Percentiles rank a stretch among this genome's conserved stretches.
Evolutionary conservation across 495 filamentous ascomycete genomes (phyloP).

Genomic region (Cercophora scortea): DNA sequence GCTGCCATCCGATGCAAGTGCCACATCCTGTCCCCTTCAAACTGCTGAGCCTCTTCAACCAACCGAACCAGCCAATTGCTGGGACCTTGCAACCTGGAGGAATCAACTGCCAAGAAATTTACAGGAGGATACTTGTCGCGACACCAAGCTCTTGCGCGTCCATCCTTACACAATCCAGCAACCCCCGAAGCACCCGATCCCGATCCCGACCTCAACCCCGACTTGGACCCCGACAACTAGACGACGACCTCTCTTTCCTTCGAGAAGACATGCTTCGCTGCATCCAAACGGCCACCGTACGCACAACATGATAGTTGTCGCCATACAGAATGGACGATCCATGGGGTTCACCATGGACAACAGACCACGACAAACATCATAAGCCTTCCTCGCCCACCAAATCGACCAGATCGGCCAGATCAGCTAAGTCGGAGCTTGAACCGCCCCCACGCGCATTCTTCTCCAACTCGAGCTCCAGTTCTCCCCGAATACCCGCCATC

Average conservation of each 20-base stretch:
- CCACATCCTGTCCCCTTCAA: not conserved
- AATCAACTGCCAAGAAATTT: too few species aligned
- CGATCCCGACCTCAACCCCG: not conserved
- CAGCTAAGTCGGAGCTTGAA: constrained; percentile 20
- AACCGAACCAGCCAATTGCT: not conserved
- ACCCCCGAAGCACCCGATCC: not conserved
- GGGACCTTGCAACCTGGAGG: too few species aligned
- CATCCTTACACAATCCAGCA: too few species aligned
- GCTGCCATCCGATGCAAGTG: not conserved
- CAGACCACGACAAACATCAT: constrained; percentile 24
- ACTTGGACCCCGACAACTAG: not conserved
- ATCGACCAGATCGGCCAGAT: not conserved
- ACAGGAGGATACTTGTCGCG: too few species aligned
- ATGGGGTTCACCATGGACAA: constrained; percentile 46
- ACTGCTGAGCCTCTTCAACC: not conserved
- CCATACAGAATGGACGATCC: constrained; percentile 46
- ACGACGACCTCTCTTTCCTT: too few species aligned
- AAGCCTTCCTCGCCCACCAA: constrained; percentile 24
- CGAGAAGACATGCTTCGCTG: constrained; percentile 9
- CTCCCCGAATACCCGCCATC: constrained; percentile 21
- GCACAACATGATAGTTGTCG: constrained; percentile 22
- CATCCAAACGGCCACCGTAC: not conserved
- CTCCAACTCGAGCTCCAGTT: constrained; percentile 22
- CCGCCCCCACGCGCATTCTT: constrained; percentile 39
- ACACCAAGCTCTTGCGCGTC: too few species aligned